phyloP scores from a whole-genome alignment of 2,329 filamentous ascomycete species.

The Tolypocladium album region DNA sequence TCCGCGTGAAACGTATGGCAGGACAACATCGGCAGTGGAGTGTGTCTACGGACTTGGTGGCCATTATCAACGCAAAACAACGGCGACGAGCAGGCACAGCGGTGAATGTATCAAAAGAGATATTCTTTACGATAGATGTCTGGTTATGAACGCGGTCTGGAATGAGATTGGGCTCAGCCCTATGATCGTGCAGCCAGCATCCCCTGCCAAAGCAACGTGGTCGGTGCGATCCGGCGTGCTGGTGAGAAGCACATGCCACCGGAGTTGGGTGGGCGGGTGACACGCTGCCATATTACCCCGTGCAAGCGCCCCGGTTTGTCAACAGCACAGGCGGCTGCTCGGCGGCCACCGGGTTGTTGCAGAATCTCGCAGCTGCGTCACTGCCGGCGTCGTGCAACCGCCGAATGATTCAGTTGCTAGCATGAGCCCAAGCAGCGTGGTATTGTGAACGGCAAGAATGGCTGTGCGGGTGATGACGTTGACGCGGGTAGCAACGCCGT shows the following conservation, averaged over 20 bases:
- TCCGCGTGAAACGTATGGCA: background rate
- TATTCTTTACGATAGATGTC: background rate
- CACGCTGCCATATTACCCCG: background rate
- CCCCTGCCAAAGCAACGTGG: background rate
- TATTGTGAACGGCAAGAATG: background rate
- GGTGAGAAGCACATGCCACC: background rate
- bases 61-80: background rate
- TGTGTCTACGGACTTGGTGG: background rate
- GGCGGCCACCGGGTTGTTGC: background rate
- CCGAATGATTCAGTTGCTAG: background rate
- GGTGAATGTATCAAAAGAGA: background rate
- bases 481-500: background rate
- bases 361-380: background rate
- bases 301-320: background rate
- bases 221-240: background rate
- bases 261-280: no score
- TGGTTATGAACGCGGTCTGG: background rate
- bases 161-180: background rate
- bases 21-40: background rate
- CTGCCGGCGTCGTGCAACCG: background rate
- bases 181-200: background rate
- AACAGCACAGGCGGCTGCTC: background rate
- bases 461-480: background rate
- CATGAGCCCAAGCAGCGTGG: background rate
- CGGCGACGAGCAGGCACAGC: background rate